These are phyloP conservation scores for Sanghuangporus weigelae DNA, from an alignment of 1,284 basidiomycete species.

Conservation along the genomic window DNA sequence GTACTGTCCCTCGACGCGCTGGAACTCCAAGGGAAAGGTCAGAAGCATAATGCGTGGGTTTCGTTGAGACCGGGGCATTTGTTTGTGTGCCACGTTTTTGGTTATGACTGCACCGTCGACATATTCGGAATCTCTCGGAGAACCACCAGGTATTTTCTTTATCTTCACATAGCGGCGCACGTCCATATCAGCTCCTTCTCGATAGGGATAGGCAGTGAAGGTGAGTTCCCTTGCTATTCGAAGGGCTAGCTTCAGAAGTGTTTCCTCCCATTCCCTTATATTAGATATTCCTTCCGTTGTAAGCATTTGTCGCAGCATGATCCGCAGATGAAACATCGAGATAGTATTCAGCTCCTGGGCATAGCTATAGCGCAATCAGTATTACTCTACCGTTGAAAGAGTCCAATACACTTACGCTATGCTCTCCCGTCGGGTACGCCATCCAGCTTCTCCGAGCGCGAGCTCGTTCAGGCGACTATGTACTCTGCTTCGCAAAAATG, in stretches of 20 bases:
- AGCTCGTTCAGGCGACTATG: conserved; percentile 67
- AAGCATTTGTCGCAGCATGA: conserved; percentile 89
- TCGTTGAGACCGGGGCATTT: conserved; percentile 64
- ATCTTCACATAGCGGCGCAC: conserved; percentile 96
- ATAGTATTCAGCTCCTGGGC: conserved; percentile 78
- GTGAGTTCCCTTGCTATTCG: conserved; percentile 74
- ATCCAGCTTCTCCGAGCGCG: conserved; percentile 57
- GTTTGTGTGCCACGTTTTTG: conserved; percentile 96
- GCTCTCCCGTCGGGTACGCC: conserved; percentile 76
- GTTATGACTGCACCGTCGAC: conserved; percentile 97
- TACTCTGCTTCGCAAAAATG: conserved; percentile 76
- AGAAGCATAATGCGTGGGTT: conserved; percentile 94
- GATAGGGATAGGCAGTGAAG: conserved; percentile 67
- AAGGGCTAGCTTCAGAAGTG: conserved; percentile 73
- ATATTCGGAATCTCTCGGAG: conserved; percentile 90
- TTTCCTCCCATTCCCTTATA: conserved; percentile 80
- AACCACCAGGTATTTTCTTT: conserved; percentile 96
- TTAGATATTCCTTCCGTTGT: conserved; percentile 72
- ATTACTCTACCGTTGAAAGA: not conserved
- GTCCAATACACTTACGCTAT: conserved; percentile 55
- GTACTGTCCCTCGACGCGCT: conserved; percentile 91
- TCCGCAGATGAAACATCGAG: conserved; percentile 82
- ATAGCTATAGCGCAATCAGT: conserved; percentile 41
- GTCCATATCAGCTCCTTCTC: conserved; percentile 90
- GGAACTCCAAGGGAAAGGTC: conserved; percentile 94